These are phyloP conservation scores for Fragilaria radians DNA, from an alignment of 108 stramenopile species.

Conservation along the genomic window DNA sequence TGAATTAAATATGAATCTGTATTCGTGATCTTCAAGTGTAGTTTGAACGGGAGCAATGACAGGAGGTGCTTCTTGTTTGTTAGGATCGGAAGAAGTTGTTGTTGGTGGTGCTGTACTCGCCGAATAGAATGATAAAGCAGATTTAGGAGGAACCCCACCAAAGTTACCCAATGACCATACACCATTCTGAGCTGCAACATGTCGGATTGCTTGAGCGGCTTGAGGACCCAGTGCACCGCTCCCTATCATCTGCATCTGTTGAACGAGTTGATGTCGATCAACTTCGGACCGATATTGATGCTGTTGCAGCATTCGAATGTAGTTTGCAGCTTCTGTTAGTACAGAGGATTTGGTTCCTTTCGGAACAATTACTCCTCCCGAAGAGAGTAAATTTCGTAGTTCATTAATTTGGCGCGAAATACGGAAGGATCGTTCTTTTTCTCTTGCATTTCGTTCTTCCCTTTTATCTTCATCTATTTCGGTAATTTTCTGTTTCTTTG, in stretches of 20 bases:
- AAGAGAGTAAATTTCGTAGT: conserved; percentile 57
- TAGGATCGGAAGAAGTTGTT: too few relatives aligned
- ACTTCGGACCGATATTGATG: conserved; percentile 78
- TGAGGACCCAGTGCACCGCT: conserved; percentile 68
- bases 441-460: conserved; percentile 81
- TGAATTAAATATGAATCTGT: conserved; percentile 72
- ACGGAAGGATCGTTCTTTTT: conserved; percentile 84
- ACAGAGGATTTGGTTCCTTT: conserved; percentile 88
- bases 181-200: conserved; percentile 58
- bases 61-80: too few relatives aligned
- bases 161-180: conserved; percentile 69
- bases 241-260: conserved; percentile 79
- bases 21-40: conserved; percentile 46
- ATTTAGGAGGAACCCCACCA: conserved; percentile 52
- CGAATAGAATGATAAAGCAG: conserved; percentile 42
- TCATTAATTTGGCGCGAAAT: conserved; percentile 82
- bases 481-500: background rate
- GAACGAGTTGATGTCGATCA: conserved; percentile 57
- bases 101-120: too few relatives aligned
- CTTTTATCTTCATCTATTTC: conserved; percentile 38
- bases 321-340: conserved; percentile 80
- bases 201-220: conserved; percentile 51
- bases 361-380: conserved; percentile 84
- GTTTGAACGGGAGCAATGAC: background rate
- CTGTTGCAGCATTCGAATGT: conserved; percentile 84